Percentiles rank a stretch among this genome's conserved stretches.
phyloP scores from a whole-genome alignment of 768 basidiomycete species.

The Boletus edulis region DNA sequence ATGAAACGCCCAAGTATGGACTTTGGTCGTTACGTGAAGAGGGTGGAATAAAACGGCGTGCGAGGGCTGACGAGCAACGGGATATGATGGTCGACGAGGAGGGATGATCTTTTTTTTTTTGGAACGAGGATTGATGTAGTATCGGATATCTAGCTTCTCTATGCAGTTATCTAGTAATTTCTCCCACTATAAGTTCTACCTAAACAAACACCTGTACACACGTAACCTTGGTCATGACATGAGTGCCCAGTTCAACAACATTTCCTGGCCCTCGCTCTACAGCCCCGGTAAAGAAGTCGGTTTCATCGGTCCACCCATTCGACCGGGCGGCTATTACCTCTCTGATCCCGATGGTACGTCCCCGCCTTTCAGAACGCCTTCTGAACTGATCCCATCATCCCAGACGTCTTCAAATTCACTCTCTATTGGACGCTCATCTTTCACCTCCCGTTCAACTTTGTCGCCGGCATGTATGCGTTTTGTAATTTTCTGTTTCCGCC shows the following conservation, averaged over 20 bases:
- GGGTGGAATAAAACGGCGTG: conserved; percentile 2
- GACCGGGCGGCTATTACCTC: conserved; percentile 36
- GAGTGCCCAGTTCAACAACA: conserved; percentile 16
- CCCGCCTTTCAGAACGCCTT: no score
- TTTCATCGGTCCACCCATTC: conserved; percentile 23
- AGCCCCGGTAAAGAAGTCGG: conserved; percentile 35
- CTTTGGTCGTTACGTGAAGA: conserved; percentile 6
- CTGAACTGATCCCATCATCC: neutral
- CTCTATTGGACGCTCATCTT: conserved; percentile 49
- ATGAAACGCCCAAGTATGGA: conserved; percentile 23
- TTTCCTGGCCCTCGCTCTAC: conserved; percentile 39
- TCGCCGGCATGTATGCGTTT: conserved; percentile 42
- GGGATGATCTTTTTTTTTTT: neutral
- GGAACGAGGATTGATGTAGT: neutral
- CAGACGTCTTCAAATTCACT: conserved; percentile 46
- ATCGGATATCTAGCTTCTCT: neutral
- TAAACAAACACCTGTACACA: no score
- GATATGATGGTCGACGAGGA: conserved; percentile 20
- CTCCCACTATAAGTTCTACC: no score
- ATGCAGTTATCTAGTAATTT: no score
- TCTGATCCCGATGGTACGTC: conserved; percentile 30
- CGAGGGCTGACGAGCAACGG: conserved; percentile 2
- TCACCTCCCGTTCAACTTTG: conserved; percentile 39
- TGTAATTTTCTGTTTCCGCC: conserved; percentile 41
- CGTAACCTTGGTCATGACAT: neutral